Base-by-base conservation (phyloP, 2,329 filamentous ascomycete species). In the Colletotrichum cereale region DNA sequence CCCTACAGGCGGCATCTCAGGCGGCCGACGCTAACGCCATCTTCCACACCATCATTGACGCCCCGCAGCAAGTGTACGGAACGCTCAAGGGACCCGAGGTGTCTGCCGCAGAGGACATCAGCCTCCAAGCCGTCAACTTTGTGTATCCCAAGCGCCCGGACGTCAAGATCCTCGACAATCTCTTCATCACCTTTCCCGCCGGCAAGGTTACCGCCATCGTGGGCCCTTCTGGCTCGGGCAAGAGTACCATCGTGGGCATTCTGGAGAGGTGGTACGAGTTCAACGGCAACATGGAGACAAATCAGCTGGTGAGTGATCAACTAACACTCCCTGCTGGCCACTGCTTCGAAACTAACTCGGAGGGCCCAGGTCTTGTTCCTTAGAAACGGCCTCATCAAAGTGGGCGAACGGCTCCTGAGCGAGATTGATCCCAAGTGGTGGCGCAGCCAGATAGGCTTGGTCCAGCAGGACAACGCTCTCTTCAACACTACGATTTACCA, bases 361-460 rank as follows among this genome's bases (percentile, higher is more conserved):
- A 75, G 0, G 61, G 60, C 60, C n/a, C 73, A 77, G 5, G 80
- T 82, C n/a, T 79, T 79, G 48, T 83, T 81, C 79, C 77, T 82
- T 5, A 76, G 81, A 24, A 81, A 77, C 52, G 42, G 70, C 8
- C 36, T 72, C 31, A 66, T 72, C 66, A 69, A 48, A n/a, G 67
- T 68, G n/a, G 70, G 70, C 12, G 66, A 61, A 0, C 60, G 61
- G 2, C 31, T 64, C 16, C 53, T 97, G 66, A 89, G 89, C 76
- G 91, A 86, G 0, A 85, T 98, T 60, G 98, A 98, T 77, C 87
- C 98, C 40, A 90, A 90, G 62, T 98, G 96, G 96, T 84, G 98
- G 73, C 91, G 96, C 67, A 94, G 95, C 78, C 94, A 98, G 77
- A 94, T 99, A 76, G 91, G 95, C 1, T 86, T 98, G 5, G 96